Evolutionary conservation across 352 stramenopile species (phyloP), one percentile per base, ranked within the genome.

Genomic region (Phytopythium cucurbitacearum): DNA sequence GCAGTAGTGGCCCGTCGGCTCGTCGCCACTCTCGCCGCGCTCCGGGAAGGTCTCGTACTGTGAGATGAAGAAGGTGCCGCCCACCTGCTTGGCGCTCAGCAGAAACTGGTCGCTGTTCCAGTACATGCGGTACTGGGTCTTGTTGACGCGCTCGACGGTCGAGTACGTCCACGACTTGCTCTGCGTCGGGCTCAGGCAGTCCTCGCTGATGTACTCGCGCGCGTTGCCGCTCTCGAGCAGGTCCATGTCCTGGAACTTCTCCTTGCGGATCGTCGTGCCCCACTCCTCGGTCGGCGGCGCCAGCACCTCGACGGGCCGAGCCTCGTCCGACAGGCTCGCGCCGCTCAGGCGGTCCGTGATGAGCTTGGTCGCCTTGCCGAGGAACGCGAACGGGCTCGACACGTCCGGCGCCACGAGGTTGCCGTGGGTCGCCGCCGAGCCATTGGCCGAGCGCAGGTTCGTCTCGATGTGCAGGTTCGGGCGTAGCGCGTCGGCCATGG

Each of bases 11-110:
- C 66, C 73, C 8, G 60, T 80, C 0, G 76, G 76, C 15, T 80
- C 68, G 3, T 74, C 66, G 3, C 36, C 13, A 13, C 39, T 34
- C 1, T 84, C 73, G 7, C 53, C 60, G 1, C 67, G 71, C 46
- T 93, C 80, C 1, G 85, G 76, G 59, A 96, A 96, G 49, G 95
- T 71, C 50, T 93, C 80, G 59, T 96, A 96, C 57, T 95, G 85
- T 16, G 83, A 95, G 60, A 95, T 94, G 71, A 91, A 96, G 57
- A 93, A 93, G 13, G 73, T 87, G 36, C 79, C 79, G 34, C 78
- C 80, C n/a, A 90, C 62, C 42, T 93, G 80, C 64, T 90, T 91
- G 56, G 83, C 83, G 32, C 83, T 93, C 40, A 91, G 68, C 42
- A 93, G 58, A 60, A 93, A 93, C 57, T 88, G 74, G 56, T 93